Evolutionary conservation across 176 grass and related monocot species (phyloP).

Genomic region (Oryza nivara): DNA sequence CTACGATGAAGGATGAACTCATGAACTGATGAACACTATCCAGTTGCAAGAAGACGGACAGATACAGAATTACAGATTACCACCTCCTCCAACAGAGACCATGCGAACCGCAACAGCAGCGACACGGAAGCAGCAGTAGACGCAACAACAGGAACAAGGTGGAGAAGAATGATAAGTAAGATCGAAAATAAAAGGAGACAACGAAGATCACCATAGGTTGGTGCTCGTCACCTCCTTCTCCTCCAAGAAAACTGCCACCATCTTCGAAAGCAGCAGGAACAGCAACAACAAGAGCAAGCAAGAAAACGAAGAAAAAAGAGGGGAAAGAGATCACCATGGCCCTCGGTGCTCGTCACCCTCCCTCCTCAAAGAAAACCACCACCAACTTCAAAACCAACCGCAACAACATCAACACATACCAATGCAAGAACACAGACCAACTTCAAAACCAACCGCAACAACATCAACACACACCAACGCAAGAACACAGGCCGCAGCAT

Average conservation of each 20-base stretch:
- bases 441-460: background rate
- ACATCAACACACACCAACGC: background rate
- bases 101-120: background rate
- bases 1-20: background rate
- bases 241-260: background rate
- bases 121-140: background rate
- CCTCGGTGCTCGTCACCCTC: background rate
- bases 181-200: background rate
- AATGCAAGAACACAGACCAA: background rate
- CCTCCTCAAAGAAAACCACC: background rate
- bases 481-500: background rate
- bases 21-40: background rate
- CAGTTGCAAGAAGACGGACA: background rate
- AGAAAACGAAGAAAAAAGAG: background rate
- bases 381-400: background rate
- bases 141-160: background rate
- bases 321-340: background rate
- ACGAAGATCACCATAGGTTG: background rate
- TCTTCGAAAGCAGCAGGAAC: background rate
- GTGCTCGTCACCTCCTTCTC: background rate
- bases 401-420: background rate
- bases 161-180: background rate
- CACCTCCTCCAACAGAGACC: background rate
- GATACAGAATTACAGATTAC: background rate
- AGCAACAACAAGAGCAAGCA: background rate